phyloP scores from a whole-genome alignment of 2,329 filamentous ascomycete species.

The Fusarium bulbicola region DNA sequence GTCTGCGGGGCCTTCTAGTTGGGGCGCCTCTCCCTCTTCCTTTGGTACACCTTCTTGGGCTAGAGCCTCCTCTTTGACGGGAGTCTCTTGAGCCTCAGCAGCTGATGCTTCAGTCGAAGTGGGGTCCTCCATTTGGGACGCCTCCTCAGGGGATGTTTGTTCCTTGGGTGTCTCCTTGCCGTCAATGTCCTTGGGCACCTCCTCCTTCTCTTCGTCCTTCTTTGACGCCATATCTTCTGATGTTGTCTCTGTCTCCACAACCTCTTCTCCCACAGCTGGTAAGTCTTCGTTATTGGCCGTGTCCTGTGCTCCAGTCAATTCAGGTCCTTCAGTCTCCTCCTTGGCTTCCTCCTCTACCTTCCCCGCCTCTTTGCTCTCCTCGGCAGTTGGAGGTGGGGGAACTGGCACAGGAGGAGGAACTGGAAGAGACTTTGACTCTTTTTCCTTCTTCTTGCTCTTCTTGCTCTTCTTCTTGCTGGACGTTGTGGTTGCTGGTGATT shows the following conservation, averaged over 20 bases:
- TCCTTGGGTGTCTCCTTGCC: slow-evolving; percentile 20
- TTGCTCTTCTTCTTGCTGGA: slow-evolving; percentile 34
- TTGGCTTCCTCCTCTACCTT: slow-evolving; percentile 29
- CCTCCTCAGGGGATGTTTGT: slow-evolving; percentile 12
- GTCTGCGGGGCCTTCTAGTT: slow-evolving; percentile 6
- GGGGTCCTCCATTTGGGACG: background rate
- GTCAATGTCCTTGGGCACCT: background rate
- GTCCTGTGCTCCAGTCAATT: slow-evolving; percentile 21
- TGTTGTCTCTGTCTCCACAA: slow-evolving; percentile 8
- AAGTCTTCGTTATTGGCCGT: slow-evolving; percentile 11
- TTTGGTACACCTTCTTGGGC: background rate
- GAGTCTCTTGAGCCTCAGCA: slow-evolving; percentile 5
- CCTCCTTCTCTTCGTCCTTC: slow-evolving; percentile 20
- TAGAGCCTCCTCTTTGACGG: slow-evolving; percentile 1
- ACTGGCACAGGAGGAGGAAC: slow-evolving; percentile 2
- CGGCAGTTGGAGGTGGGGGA: slow-evolving; percentile 1
- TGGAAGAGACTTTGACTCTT: slow-evolving; percentile 8
- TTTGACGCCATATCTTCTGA: background rate
- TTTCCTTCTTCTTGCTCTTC: slow-evolving; percentile 39
- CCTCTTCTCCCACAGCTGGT: slow-evolving; percentile 3
- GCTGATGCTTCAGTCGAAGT: slow-evolving; percentile 1
- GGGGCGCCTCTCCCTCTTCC: slow-evolving; percentile 1
- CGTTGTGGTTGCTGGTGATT: slow-evolving; percentile 6
- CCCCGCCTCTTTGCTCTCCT: slow-evolving; percentile 28
- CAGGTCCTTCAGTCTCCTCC: slow-evolving; percentile 20